These are phyloP conservation scores for Cicer chorassanicum DNA, from an alignment of 306 rosid genomes.

Conservation along the genomic window DNA sequence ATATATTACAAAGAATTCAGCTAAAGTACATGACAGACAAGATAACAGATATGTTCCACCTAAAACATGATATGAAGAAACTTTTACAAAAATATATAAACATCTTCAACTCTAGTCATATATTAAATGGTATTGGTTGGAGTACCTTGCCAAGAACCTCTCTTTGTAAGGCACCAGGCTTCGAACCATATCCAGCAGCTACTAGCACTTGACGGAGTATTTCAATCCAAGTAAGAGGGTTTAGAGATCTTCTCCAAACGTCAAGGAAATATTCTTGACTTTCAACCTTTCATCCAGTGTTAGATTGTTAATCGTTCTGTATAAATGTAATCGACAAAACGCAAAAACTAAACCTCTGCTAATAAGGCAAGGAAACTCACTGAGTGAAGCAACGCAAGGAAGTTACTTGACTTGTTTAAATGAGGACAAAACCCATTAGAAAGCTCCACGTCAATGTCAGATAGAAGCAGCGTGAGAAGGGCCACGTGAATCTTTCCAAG, in stretches of 20 bases:
- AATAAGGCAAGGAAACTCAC: slow-evolving; percentile 58
- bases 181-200: slow-evolving; percentile 95
- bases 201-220: slow-evolving; percentile 87
- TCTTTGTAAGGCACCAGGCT: slow-evolving; percentile 65
- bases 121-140: slow-evolving; percentile 25
- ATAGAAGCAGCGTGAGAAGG: slow-evolving; percentile 77
- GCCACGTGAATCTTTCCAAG: slow-evolving; percentile 90
- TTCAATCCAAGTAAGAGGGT: slow-evolving; percentile 92
- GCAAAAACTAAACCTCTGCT: slow-evolving; percentile 32
- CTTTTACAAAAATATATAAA: not conserved
- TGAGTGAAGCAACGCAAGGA: slow-evolving; percentile 87
- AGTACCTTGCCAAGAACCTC: slow-evolving; percentile 79
- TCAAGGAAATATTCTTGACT: slow-evolving; percentile 64
- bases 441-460: slow-evolving; percentile 73
- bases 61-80: slow-evolving; percentile 12
- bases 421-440: slow-evolving; percentile 59
- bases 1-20: slow-evolving; percentile 25
- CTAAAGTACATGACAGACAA: slow-evolving; percentile 28
- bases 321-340: slow-evolving; percentile 23
- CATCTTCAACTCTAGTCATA: slow-evolving; percentile 1
- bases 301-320: slow-evolving; percentile 32
- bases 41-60: not conserved
- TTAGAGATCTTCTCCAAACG: slow-evolving; percentile 78
- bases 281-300: slow-evolving; percentile 67
- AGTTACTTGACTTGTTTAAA: slow-evolving; percentile 83